Evolutionary conservation across 805 yeast species (phyloP).

Genomic region (Kazachstania taianensis): DNA sequence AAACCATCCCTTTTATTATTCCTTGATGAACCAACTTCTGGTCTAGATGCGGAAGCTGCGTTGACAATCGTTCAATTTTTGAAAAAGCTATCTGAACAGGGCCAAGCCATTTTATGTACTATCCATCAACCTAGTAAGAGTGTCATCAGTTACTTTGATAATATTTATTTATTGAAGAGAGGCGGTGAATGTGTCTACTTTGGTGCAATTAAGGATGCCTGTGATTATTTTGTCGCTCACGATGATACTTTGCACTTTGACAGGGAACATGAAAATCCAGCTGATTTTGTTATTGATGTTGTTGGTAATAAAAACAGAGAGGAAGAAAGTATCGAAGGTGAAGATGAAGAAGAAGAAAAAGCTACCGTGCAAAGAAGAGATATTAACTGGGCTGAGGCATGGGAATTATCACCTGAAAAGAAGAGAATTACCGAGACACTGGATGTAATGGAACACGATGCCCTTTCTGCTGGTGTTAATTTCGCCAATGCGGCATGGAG

Average conservation of each 20-base stretch:
- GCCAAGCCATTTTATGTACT: constrained; percentile 51
- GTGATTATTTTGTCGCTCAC: constrained; percentile 40
- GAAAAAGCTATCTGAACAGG: constrained; percentile 40
- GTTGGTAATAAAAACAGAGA: constrained; percentile 47
- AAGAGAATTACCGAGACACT: constrained; percentile 3
- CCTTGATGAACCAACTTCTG: constrained; percentile 54
- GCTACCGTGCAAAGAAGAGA: neutral
- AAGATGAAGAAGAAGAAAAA: constrained; percentile 3
- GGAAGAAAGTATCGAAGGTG: constrained; percentile 34
- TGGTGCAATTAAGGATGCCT: constrained; percentile 60
- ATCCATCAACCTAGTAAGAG: constrained; percentile 61
- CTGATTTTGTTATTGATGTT: constrained; percentile 64
- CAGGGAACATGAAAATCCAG: constrained; percentile 47
- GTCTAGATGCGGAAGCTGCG: constrained; percentile 49
- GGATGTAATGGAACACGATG: constrained; percentile 12
- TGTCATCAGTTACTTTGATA: constrained; percentile 49
- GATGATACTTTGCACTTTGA: constrained; percentile 51
- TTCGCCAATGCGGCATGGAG: constrained; percentile 14
- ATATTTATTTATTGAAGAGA: constrained; percentile 47
- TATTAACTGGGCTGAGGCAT: constrained; percentile 17
- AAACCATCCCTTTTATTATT: constrained; percentile 45
- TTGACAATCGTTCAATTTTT: constrained; percentile 47
- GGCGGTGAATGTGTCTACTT: constrained; percentile 69
- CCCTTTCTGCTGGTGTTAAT: constrained; percentile 12
- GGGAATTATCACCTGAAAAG: constrained; percentile 14